Evolutionary conservation across 2,329 filamentous ascomycete species (phyloP).

Genomic region (Exophiala phaeomuriformis): DNA sequence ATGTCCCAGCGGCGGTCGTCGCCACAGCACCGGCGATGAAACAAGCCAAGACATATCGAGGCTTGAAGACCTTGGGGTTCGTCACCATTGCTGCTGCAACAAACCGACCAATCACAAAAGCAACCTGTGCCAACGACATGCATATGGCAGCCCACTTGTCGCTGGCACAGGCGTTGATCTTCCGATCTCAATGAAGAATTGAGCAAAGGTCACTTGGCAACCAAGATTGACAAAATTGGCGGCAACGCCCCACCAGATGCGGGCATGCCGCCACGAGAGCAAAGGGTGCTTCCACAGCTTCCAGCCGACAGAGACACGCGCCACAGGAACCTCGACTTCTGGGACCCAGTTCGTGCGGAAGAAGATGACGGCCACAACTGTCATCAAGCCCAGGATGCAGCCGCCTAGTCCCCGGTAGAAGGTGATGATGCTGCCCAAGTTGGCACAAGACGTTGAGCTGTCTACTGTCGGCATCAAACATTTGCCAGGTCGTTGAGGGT

Average conservation of each 20-base stretch:
- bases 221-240: constrained; percentile 77
- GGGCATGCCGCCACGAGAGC: constrained; percentile 54
- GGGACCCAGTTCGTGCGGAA: constrained; percentile 64
- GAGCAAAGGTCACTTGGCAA: constrained; percentile 53
- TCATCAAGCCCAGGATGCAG: constrained; percentile 60
- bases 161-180: constrained; percentile 50
- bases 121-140: constrained; percentile 65
- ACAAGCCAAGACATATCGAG: constrained; percentile 62
- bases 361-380: constrained; percentile 33
- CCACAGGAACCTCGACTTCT: constrained; percentile 62
- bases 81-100: constrained; percentile 55
- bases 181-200: constrained; percentile 68
- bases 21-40: constrained; percentile 59
- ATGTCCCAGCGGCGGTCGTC: constrained; percentile 46
- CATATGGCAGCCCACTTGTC: constrained; percentile 58
- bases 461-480: constrained; percentile 36
- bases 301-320: constrained; percentile 45
- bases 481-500: constrained; percentile 17
- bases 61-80: constrained; percentile 51
- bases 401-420: constrained; percentile 68
- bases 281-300: constrained; percentile 24
- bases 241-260: constrained; percentile 65
- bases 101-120: constrained; percentile 67
- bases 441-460: constrained; percentile 39
- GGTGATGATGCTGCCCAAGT: constrained; percentile 64